Conservation (phyloP, 306 rosid genomes). For the Castanopsis chinensis region DNA sequence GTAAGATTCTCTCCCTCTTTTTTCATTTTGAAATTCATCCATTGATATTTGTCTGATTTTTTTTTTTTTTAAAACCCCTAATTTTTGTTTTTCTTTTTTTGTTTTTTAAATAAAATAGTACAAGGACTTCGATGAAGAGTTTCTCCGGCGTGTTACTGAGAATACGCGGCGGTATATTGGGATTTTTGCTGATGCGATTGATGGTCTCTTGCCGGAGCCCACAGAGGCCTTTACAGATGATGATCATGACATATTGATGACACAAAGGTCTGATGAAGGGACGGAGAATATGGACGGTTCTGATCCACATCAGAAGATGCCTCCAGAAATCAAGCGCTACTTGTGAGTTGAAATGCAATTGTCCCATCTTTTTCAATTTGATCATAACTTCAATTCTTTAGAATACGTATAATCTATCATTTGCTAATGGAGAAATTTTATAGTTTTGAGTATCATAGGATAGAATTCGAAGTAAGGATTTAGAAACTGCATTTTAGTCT, state of each 20-base stretch:
- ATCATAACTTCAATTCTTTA: background rate
- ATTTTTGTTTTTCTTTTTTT: background rate
- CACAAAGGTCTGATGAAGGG: constrained; percentile 89
- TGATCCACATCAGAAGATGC: constrained; percentile 91
- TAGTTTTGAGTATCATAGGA: background rate
- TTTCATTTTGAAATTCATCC: background rate
- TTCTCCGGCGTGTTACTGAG: constrained; percentile 73
- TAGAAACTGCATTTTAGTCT: background rate
- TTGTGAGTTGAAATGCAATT: constrained; percentile 46
- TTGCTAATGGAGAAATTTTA: constrained; percentile 1
- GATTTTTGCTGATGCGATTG: constrained; percentile 74
- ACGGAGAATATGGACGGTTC: constrained; percentile 63
- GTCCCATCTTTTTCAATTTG: background rate
- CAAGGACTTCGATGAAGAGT: constrained; percentile 79
- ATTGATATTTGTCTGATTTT: background rate
- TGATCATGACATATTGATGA: constrained; percentile 95
- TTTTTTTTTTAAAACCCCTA: background rate
- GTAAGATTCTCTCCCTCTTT: constrained; percentile 31
- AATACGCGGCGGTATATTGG: constrained; percentile 82
- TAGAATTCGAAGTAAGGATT: background rate
- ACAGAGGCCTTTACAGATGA: constrained; percentile 84
- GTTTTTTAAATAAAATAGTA: constrained; percentile 39
- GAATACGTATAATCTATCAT: background rate
- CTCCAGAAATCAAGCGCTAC: constrained; percentile 88
- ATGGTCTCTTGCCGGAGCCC: constrained; percentile 81